Conservation (phyloP, 1,284 basidiomycete species). For the Clitocybe nebularis region DNA sequence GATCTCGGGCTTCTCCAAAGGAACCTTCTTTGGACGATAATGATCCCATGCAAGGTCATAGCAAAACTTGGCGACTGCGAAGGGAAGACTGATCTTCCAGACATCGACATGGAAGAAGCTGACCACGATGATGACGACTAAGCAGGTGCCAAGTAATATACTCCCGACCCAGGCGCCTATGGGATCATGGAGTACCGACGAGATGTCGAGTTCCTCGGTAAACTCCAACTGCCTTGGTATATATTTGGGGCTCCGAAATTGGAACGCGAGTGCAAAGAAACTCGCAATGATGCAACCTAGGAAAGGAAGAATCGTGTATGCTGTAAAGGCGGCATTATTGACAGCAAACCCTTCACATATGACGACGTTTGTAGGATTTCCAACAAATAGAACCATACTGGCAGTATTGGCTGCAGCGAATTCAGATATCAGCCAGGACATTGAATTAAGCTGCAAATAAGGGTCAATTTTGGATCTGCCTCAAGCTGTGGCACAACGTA, state of each 20-base stretch:
- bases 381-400: constrained; percentile 62
- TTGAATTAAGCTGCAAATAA: constrained; percentile 48
- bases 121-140: constrained; percentile 48
- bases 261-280: constrained; percentile 48
- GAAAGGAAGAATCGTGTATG: constrained; percentile 70
- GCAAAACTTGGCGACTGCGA: constrained; percentile 69
- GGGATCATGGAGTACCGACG: constrained; percentile 46
- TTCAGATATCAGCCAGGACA: constrained; percentile 50
- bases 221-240: constrained; percentile 46
- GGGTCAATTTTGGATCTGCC: not conserved
- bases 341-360: constrained; percentile 63
- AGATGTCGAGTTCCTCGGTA: constrained; percentile 36
- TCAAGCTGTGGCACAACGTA: constrained; percentile 6
- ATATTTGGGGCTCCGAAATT: constrained; percentile 50
- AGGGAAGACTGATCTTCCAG: constrained; percentile 86
- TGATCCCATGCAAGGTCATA: constrained; percentile 66
- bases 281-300: constrained; percentile 55
- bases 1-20: constrained; percentile 9
- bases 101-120: constrained; percentile 64
- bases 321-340: constrained; percentile 64
- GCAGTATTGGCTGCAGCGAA: constrained; percentile 81
- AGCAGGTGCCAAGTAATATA: constrained; percentile 43
- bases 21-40: constrained; percentile 32
- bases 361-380: constrained; percentile 72
- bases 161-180: constrained; percentile 49